A percentile compares a stretch with the other conserved stretches of the same genome.
Conservation (phyloP, 352 stramenopile species). For the Elongisporangium undulatum region DNA sequence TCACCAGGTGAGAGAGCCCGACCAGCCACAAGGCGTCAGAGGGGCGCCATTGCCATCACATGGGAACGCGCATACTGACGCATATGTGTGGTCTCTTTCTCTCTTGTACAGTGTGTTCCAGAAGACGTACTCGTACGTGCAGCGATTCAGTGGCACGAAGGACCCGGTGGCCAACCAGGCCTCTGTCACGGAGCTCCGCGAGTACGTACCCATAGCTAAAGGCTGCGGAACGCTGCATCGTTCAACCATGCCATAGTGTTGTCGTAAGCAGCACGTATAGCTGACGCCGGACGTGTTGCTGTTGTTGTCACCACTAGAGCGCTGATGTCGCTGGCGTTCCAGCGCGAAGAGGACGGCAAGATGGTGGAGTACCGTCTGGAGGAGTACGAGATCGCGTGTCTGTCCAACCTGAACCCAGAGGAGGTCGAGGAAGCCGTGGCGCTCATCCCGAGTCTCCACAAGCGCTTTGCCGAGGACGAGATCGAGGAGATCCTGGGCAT, state of each 20-base stretch:
- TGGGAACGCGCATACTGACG: not conserved
- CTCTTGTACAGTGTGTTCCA: constrained; percentile 69
- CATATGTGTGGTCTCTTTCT: not conserved
- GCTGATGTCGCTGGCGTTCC: constrained; percentile 82
- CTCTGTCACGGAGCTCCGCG: constrained; percentile 84
- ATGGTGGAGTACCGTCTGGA: constrained; percentile 77
- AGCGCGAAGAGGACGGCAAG: constrained; percentile 67
- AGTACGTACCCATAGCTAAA: constrained; percentile 41
- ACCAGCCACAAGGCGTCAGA: not conserved
- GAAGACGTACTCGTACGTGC: constrained; percentile 90
- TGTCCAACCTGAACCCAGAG: constrained; percentile 89
- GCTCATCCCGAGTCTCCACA: constrained; percentile 86
- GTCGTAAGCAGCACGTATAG: too few species aligned
- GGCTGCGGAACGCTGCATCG: not conserved
- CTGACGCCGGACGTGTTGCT: not conserved
- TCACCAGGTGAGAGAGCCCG: constrained; percentile 52
- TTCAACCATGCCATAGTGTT: not conserved
- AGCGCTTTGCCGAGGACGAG: constrained; percentile 85
- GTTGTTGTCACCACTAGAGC: constrained; percentile 28
- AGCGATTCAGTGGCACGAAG: constrained; percentile 90
- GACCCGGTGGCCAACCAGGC: constrained; percentile 89
- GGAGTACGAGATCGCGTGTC: constrained; percentile 88
- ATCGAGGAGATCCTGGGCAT: constrained; percentile 89
- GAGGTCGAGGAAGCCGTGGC: constrained; percentile 86
- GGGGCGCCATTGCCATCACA: not conserved